Conservation (phyloP, 106 monocot species). For the Dendrobium catenatum region DNA sequence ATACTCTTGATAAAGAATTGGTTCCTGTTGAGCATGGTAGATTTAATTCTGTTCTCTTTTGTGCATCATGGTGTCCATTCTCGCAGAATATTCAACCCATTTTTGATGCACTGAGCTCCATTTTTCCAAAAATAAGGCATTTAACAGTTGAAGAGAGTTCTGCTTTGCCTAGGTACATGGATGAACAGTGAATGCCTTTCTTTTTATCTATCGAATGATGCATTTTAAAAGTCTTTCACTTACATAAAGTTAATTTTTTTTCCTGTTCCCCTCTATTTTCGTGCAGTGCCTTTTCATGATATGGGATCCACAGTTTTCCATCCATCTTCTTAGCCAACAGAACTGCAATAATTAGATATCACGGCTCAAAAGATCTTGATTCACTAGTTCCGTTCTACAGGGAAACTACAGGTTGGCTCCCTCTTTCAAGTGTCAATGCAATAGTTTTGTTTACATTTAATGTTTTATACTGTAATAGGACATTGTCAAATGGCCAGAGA, state of each 20-base stretch:
- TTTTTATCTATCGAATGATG: background rate
- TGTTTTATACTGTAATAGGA: too few species aligned
- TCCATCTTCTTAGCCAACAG: slow-evolving; percentile 52
- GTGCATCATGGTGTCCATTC: slow-evolving; percentile 92
- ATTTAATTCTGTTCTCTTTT: slow-evolving; percentile 57
- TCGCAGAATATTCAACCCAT: slow-evolving; percentile 36
- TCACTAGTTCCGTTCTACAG: slow-evolving; percentile 66
- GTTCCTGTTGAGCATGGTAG: slow-evolving; percentile 11
- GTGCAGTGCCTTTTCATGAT: slow-evolving; percentile 72
- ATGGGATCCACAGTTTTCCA: slow-evolving; percentile 74
- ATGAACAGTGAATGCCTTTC: background rate
- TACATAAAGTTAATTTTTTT: background rate
- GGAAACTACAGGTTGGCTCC: slow-evolving; percentile 41
- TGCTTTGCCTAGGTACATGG: slow-evolving; percentile 52
- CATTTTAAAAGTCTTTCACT: background rate
- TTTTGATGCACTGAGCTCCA: slow-evolving; percentile 68
- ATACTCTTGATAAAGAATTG: slow-evolving; percentile 37
- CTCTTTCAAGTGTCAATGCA: too few species aligned
- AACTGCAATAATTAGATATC: slow-evolving; percentile 32
- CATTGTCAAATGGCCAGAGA: too few species aligned
- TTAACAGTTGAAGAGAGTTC: slow-evolving; percentile 71
- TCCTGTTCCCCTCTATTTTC: background rate
- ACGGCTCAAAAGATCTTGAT: slow-evolving; percentile 53
- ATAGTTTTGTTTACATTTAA: too few species aligned
- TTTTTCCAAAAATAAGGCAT: slow-evolving; percentile 78